Conservation (phyloP, 345 rosid species). For the Barbarea vulgaris region DNA sequence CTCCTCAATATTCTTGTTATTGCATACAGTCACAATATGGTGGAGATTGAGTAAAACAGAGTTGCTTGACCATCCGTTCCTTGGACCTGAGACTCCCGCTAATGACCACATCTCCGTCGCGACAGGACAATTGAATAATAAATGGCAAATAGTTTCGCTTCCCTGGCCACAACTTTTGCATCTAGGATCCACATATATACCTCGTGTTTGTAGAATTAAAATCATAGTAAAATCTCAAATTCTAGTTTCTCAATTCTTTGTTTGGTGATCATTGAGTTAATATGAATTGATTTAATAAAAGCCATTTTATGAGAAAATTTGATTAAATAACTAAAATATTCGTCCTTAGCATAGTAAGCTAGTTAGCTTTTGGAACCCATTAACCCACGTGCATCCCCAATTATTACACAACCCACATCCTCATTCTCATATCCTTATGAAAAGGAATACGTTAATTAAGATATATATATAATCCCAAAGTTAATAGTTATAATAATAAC, state of each 20-base stretch:
- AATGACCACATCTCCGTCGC: too few species aligned
- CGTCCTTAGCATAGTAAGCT: slow-evolving; percentile 18
- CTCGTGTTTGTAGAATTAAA: background rate
- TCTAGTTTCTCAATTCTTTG: background rate
- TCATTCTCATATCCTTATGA: slow-evolving; percentile 36
- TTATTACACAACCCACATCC: slow-evolving; percentile 53
- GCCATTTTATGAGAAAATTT: background rate
- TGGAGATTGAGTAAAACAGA: too few species aligned
- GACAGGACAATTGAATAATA: too few species aligned
- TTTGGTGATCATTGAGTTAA: background rate
- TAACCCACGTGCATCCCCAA: slow-evolving; percentile 65
- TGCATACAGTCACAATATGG: too few species aligned
- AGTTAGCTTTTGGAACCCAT: slow-evolving; percentile 22
- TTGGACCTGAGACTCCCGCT: too few species aligned
- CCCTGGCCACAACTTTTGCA: too few species aligned
- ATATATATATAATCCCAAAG: slow-evolving; percentile 26
- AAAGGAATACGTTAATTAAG: background rate
- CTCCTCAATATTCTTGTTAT: too few species aligned
- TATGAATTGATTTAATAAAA: background rate
- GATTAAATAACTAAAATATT: background rate
- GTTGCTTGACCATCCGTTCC: too few species aligned
- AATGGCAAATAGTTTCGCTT: too few species aligned
- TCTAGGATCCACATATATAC: too few species aligned
- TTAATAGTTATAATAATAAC: slow-evolving; percentile 30
- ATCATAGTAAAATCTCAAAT: background rate